Base-by-base conservation (phyloP, 2,329 filamentous ascomycete species). In the Domatiomyces catenatus region DNA sequence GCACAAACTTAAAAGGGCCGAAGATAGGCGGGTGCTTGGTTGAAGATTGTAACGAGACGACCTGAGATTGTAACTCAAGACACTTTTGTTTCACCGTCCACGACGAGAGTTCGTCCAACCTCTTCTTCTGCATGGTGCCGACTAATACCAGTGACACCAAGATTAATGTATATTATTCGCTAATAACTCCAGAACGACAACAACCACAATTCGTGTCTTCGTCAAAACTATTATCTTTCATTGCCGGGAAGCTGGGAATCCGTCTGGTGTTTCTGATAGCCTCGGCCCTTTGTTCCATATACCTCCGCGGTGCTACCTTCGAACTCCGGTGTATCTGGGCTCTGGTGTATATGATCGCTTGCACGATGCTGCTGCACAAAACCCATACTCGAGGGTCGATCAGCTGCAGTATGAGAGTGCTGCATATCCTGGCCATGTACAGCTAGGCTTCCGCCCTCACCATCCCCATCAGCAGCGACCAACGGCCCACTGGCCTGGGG, bases 311-410 rank as follows among this genome's bases (percentile, higher is more conserved):
- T 50, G 44, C 56, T 58, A 1, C 54, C 56, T 39, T 58, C 51
- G n/a, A 52, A 56, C 32, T 54, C 56, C 2, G 52, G 44, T 2
- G 55, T 51, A 42, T 68, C 63, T 17, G 65, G 62, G 55, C 63
- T 67, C 20, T 69, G 64, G 50, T 70, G 68, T 32, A 75, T 72
- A 52, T 72, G 67, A 47, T 74, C 71, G 49, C 66, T 68, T 3
- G 71, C 68, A 32, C 71, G 68, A 57, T 72, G 66, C 52, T 73
- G 68, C 8, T 68, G 65, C 8, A 75, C 72, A 50, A 71, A 73
- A 0, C 73, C 73, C 63, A 75, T 61, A 48, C 71, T 73, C 5
- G 70, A 71, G 0, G 71, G 71, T 44, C 71, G 66, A 47, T 64
- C 64, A 22, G 59, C 58, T 5, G 58, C 60, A 39, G 59, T 56